Evolutionary conservation across 1,284 basidiomycete genomes (phyloP), one percentile per base, ranked within the genome.

Genomic region (Ustilago cynodontis): DNA sequence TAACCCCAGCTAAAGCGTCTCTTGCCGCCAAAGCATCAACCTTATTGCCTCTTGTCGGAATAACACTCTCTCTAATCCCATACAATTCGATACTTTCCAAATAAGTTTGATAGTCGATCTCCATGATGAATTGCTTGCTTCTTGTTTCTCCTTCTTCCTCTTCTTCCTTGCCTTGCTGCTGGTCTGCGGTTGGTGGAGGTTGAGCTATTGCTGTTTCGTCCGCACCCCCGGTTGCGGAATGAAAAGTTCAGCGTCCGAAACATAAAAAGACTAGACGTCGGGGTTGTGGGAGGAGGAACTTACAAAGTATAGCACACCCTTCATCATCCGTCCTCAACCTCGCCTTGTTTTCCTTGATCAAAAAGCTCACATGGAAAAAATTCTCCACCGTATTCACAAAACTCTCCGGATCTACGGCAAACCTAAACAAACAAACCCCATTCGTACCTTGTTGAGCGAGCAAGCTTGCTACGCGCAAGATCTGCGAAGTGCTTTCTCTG

Each of bases 321-420:
- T 91, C 87, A 4, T 90, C 88, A 51, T 88, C 49, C 90, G 89
- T 37, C 8, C 73, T 56, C 24, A 86, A 64, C 5, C 76, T 90
- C 53, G 91, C 93, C 81, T 90, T 91, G 14, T 92, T 93, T 78
- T 96, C 94, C 51, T 93, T 89, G 55, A 97, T 92, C 59, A 95
- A 88, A 86, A 97, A 97, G 0, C 94, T 94, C 1, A 96, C 89
- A 81, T 96, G 93, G 85, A 97, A 97, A 22, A 96, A 88, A 83
- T 97, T 97, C 86, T 97, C 94, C 22, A 97, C 93, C 0, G 93
- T 93, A 85, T 97, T 94, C 0, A 92, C 91, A 82, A 94, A 97
- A 78, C 93, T 92, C 35, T 91, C 86, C 8, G 94, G 94, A 81
- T 97, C 95, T 70, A 95, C 88, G 53, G 95, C 89, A 81, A 97